Percentiles rank a stretch among this genome's conserved stretches.
These are phyloP conservation scores for Pilaira anomala DNA, from an alignment of 192 early-diverging fungal genomes.

Conservation along the genomic window DNA sequence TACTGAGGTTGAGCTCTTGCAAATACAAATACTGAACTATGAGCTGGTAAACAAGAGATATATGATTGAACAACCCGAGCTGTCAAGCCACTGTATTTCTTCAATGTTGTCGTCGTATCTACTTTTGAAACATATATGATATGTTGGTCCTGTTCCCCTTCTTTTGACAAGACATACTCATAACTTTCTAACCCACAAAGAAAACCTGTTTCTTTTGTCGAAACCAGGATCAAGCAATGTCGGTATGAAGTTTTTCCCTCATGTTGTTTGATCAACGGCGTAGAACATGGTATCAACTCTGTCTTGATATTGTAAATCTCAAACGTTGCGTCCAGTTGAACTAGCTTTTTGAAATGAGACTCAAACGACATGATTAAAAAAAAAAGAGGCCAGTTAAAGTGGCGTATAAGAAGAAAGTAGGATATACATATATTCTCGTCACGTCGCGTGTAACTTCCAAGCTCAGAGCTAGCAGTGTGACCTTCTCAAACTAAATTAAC, in stretches of 20 bases:
- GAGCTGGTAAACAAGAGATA: slow-evolving; percentile 21
- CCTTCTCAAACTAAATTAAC: no score
- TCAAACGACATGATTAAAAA: no score
- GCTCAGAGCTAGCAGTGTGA: no score
- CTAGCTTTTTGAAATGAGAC: neutral
- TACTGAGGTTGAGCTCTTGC: slow-evolving; percentile 86
- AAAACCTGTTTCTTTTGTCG: slow-evolving; percentile 5
- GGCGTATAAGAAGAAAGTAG: no score
- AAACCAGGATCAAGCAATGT: slow-evolving; percentile 14
- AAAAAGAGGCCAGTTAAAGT: no score
- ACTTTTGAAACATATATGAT: slow-evolving; percentile 44
- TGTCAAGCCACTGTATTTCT: slow-evolving; percentile 20
- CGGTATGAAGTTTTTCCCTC: neutral
- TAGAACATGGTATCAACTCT: neutral
- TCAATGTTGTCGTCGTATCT: slow-evolving; percentile 40
- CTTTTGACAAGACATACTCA: slow-evolving; percentile 14
- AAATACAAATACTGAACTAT: slow-evolving; percentile 58
- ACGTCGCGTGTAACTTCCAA: no score
- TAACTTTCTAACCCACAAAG: slow-evolving; percentile 26
- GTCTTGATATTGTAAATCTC: slow-evolving; percentile 6
- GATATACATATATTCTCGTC: no score
- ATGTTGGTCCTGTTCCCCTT: neutral
- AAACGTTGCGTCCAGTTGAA: neutral
- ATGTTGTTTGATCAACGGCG: neutral
- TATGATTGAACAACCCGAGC: slow-evolving; percentile 36